phyloP scores from a whole-genome alignment of 2,329 filamentous ascomycete species.

The Penicillium sp. region DNA sequence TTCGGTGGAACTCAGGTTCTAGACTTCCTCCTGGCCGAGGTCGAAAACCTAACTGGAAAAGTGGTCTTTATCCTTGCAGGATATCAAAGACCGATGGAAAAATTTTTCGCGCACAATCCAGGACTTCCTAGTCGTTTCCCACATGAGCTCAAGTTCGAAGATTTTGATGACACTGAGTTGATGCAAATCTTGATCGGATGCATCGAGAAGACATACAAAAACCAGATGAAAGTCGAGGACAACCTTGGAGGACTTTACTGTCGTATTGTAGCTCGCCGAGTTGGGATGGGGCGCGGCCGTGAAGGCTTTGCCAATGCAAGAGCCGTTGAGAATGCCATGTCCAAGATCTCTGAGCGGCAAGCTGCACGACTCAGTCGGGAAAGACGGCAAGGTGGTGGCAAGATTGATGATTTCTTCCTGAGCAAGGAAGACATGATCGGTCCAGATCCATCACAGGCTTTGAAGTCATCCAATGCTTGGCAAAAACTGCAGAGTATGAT shows the following conservation, averaged over 20 bases:
- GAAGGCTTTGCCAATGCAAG: conserved; percentile 74
- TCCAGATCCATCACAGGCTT: conserved; percentile 58
- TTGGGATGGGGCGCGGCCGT: conserved; percentile 62
- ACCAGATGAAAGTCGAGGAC: conserved; percentile 60
- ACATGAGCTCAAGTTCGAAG: conserved; percentile 62
- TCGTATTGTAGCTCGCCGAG: conserved; percentile 61
- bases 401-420: conserved; percentile 59
- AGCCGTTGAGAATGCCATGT: conserved; percentile 62
- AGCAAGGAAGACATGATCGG: conserved; percentile 71
- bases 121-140: conserved; percentile 71
- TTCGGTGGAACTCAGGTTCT: conserved; percentile 61
- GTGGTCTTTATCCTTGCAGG: conserved; percentile 72
- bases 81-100: conserved; percentile 73
- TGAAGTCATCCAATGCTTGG: conserved; percentile 59
- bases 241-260: conserved; percentile 61
- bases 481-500: conserved; percentile 57
- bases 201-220: conserved; percentile 56
- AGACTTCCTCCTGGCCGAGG: conserved; percentile 69
- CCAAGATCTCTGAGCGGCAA: conserved; percentile 59
- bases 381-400: conserved; percentile 38
- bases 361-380: conserved; percentile 55
- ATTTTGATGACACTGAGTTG: conserved; percentile 68
- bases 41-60: conserved; percentile 70
- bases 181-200: conserved; percentile 58
- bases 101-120: conserved; percentile 71